Percentiles rank a stretch among this genome's conserved stretches.
phyloP scores from a whole-genome alignment of 148 eudicot species.

The Rhododendron henanense region DNA sequence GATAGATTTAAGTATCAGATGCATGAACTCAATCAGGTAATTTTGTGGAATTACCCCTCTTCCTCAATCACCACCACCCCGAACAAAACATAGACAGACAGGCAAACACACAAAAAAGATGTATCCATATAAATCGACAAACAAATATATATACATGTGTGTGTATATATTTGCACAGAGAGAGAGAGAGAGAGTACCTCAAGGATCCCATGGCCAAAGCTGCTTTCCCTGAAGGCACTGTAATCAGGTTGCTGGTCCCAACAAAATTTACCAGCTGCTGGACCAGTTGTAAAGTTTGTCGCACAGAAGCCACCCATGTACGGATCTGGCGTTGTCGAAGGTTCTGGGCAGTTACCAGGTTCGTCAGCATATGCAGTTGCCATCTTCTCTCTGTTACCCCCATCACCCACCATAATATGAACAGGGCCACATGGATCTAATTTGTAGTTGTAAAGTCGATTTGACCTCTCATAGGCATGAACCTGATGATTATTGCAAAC shows the following conservation, averaged over 20 bases:
- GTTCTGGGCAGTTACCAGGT: slow-evolving; percentile 86
- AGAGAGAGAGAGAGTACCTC: slow-evolving; percentile 48
- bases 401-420: slow-evolving; percentile 82
- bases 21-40: not conserved
- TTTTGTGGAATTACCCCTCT: not conserved
- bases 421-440: slow-evolving; percentile 89
- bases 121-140: not conserved
- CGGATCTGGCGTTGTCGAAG: slow-evolving; percentile 71
- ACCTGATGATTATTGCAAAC: slow-evolving; percentile 39
- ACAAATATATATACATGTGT: not conserved
- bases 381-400: slow-evolving; percentile 98
- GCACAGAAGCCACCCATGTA: slow-evolving; percentile 94
- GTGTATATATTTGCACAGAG: not conserved
- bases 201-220: slow-evolving; percentile 97
- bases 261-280: slow-evolving; percentile 90
- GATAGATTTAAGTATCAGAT: not conserved
- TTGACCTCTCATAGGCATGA: slow-evolving; percentile 95
- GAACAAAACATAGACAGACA: not conserved
- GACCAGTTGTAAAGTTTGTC: slow-evolving; percentile 78
- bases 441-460: slow-evolving; percentile 80
- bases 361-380: slow-evolving; percentile 78
- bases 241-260: slow-evolving; percentile 96
- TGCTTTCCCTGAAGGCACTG: slow-evolving; percentile 88
- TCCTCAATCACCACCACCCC: not conserved
- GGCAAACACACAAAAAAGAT: not conserved